Percentiles rank a stretch among this genome's conserved stretches.
phyloP scores from a whole-genome alignment of 176 grass and related monocot genomes.

The Rhynchospora tenuis region DNA sequence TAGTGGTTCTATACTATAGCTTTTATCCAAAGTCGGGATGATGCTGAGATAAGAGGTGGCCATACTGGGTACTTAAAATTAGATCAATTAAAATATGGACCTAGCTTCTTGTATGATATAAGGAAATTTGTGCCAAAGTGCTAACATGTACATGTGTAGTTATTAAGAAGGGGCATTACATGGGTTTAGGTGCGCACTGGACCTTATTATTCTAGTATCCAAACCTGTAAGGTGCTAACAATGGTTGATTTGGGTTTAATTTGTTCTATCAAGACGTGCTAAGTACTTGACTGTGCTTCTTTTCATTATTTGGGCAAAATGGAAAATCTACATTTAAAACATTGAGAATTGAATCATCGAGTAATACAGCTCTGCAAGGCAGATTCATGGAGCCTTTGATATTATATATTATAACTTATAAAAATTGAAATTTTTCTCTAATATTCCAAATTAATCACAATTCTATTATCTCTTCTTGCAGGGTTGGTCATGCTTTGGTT shows the following conservation, averaged over 20 bases:
- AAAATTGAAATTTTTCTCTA: neutral
- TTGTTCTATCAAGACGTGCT: neutral
- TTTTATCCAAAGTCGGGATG: neutral
- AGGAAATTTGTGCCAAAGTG: neutral
- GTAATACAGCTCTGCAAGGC: neutral
- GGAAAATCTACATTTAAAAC: too few relatives aligned
- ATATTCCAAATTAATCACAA: neutral
- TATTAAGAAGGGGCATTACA: neutral
- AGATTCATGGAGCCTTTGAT: neutral
- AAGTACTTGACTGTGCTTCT: neutral
- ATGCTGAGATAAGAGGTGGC: neutral
- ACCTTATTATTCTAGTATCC: neutral
- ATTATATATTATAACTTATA: neutral
- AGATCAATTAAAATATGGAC: neutral
- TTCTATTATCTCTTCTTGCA: constrained; percentile 19
- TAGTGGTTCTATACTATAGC: neutral
- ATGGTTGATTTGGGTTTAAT: neutral
- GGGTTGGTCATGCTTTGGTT: constrained; percentile 71
- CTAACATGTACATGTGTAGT: neutral
- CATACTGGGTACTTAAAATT: neutral
- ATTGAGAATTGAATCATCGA: neutral
- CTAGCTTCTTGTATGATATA: neutral
- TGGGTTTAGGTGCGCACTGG: neutral
- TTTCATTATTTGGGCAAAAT: neutral
- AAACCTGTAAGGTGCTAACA: neutral